Percentiles rank a stretch among this genome's conserved stretches.
These are phyloP conservation scores for Pseudonitzschia pungens DNA, from an alignment of 108 stramenopile species.

Conservation along the genomic window DNA sequence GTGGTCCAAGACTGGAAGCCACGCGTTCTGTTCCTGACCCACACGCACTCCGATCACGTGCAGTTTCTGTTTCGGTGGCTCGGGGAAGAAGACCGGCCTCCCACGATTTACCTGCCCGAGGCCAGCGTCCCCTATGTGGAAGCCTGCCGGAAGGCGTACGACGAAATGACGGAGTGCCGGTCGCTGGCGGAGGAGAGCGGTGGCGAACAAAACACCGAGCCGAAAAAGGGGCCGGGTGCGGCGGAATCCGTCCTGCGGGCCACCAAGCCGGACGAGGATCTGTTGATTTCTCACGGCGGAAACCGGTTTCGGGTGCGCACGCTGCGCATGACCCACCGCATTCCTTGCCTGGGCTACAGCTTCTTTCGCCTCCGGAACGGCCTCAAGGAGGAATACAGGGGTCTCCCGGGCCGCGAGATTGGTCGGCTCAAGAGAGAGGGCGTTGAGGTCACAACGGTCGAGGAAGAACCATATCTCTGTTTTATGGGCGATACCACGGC, in stretches of 20 bases:
- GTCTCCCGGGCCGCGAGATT: constrained; percentile 36
- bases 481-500: constrained; percentile 53
- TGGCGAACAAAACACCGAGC: neutral
- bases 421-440: constrained; percentile 28
- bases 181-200: constrained; percentile 12
- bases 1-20: constrained; percentile 36
- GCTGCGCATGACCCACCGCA: constrained; percentile 36
- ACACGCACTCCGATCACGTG: constrained; percentile 50
- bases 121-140: constrained; percentile 33
- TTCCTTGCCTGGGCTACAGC: constrained; percentile 49
- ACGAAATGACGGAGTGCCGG: constrained; percentile 31
- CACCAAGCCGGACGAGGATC: constrained; percentile 29
- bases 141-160: constrained; percentile 22
- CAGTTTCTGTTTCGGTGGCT: constrained; percentile 26
- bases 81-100: constrained; percentile 15
- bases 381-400: constrained; percentile 39
- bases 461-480: constrained; percentile 40
- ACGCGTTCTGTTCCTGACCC: constrained; percentile 36
- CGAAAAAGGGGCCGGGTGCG: neutral
- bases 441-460: constrained; percentile 13
- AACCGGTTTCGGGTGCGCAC: constrained; percentile 18
- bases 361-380: constrained; percentile 21
- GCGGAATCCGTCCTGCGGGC: constrained; percentile 15
- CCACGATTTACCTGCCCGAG: constrained; percentile 35
- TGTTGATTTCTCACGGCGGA: constrained; percentile 27